Conservation (phyloP, 2,329 filamentous ascomycete species). For the Trichoderma sp. region DNA sequence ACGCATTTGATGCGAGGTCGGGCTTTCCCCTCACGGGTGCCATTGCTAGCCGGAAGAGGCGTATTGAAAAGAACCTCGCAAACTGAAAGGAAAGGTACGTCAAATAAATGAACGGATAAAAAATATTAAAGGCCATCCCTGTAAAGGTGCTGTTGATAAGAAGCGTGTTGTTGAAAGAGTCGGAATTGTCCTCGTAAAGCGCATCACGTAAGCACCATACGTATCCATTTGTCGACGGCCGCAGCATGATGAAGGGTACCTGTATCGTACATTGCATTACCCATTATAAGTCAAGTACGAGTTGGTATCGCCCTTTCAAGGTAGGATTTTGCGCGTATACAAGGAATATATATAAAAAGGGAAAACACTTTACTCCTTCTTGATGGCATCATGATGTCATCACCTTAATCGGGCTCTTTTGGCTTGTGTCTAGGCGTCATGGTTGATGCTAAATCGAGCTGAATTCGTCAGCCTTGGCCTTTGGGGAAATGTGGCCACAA, state of each 20-base stretch:
- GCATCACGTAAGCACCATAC: conserved; percentile 9
- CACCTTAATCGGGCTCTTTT: background rate
- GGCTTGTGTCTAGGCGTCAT: background rate
- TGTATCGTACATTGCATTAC: background rate
- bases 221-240: background rate
- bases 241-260: background rate
- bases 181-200: background rate
- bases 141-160: background rate
- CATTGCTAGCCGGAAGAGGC: background rate
- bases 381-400: background rate
- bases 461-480: background rate
- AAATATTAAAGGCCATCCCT: background rate
- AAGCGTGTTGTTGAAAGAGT: background rate
- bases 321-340: background rate
- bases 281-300: background rate
- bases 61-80: background rate
- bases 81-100: background rate
- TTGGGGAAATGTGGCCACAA: background rate
- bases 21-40: background rate
- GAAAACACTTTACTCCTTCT: background rate
- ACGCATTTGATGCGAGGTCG: background rate
- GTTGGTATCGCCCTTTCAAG: background rate
- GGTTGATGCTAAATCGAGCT: background rate
- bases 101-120: background rate
- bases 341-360: background rate